Conservation (phyloP, 176 grass and related monocot species). For the Rhipidocladum racemiflorum region DNA sequence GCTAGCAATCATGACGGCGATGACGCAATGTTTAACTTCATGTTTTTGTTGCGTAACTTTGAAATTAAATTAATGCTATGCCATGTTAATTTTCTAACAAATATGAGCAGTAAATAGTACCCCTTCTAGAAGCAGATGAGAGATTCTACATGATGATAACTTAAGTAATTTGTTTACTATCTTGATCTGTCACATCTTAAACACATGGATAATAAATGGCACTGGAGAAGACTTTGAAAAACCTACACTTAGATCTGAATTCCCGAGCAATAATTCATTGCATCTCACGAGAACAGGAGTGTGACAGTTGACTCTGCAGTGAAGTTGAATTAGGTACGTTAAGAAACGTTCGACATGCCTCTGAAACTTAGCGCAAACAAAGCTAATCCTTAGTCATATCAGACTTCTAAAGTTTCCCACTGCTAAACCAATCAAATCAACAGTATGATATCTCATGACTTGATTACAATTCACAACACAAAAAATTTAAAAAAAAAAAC, state of each 20-base stretch:
- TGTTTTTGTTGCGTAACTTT: no score
- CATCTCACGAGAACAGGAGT: background rate
- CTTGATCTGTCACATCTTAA: background rate
- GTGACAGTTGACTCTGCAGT: background rate
- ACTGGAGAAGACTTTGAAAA: background rate
- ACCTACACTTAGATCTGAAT: slow-evolving; percentile 10
- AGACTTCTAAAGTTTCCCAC: background rate
- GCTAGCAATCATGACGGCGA: no score
- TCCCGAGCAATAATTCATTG: background rate
- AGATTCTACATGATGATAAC: background rate
- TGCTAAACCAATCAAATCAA: background rate
- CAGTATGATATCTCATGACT: background rate
- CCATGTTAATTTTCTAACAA: no score
- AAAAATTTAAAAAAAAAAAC: slow-evolving; percentile 20
- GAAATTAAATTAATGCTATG: no score
- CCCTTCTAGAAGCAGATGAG: background rate
- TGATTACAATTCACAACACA: background rate
- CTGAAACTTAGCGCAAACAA: background rate
- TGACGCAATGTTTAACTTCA: no score
- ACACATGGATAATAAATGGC: slow-evolving; percentile 11
- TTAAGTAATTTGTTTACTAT: background rate
- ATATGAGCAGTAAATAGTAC: background rate
- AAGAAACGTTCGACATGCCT: background rate
- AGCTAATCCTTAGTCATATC: background rate
- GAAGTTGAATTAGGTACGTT: slow-evolving; percentile 1